Evolutionary conservation across 106 monocot species (phyloP), one percentile per base, ranked within the genome.

Genomic region (Dendrobium catenatum): DNA sequence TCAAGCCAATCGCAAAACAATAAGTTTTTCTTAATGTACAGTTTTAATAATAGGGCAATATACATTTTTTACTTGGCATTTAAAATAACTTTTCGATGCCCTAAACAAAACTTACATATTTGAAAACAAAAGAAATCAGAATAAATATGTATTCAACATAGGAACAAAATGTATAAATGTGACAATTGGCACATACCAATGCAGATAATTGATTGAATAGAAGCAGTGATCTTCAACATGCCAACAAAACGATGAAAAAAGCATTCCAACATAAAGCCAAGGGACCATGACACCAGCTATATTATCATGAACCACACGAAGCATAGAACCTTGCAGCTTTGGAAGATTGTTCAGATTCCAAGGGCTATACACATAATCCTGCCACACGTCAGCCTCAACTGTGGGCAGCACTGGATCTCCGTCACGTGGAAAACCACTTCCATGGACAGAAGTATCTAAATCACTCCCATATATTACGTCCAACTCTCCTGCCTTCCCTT

Each of bases 191-290:
- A 79, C 90, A 83, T 90, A 90, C 95, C 92, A 93, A 79, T 93
- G 92, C 42, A 93, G 70, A 82, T 95, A 95, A 88, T 95, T 93
- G 29, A 93, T 95, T 68, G 95, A 93, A 80, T 95, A 95, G 85
- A 95, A 95, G 82, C 88, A 92, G 67, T 95, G 95, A 83, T 90
- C 95, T 85, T 95, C 95, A 42, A 93, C 88, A 84, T 95, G 91
- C 95, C 95, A 95, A 85, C 95, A 95, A 84, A 95, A 95, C 51
- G 93, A 87, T 79, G 93, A 93, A 81, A 95, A 95, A 4, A 89
- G 85, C 95, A 96, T 96, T 56, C 93, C 93, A 82, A 93, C 40
- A 79, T 93, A 93, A 44, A 93, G 84, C 93, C 95, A 96, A 80
- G 95, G 93, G 54, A 96, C 89, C 89, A 93, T 89, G 16, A 96